Evolutionary conservation across 2,329 filamentous ascomycete genomes (phyloP), one percentile per base, ranked within the genome.

Genomic region (Canariomyces notabilis): DNA sequence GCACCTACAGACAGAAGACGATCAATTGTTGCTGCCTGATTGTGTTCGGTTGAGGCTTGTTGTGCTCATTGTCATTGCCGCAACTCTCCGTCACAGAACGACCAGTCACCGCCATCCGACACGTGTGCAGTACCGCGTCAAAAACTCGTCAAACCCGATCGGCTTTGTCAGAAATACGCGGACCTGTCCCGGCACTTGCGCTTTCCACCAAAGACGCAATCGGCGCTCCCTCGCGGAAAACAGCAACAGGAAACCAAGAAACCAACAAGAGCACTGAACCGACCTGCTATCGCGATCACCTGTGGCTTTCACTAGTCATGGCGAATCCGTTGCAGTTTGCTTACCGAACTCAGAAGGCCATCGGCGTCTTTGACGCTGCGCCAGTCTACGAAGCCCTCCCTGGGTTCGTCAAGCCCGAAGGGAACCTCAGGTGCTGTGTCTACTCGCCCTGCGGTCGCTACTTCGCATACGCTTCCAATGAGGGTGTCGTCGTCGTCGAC

Each of bases 381-480:
- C 93, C 93, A 52, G 80, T 85, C 64, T 98, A 98, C 72, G 80
- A 87, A 68, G 73, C 84, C 64, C 78, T 97, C 63, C 73, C 87
- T 63, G 91, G 86, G 61, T 96, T 97, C 68, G 67, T 67, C 61
- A 89, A 85, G 71, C 90, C 91, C 52, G 87, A 95, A 76, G 91
- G 90, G 65, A 95, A 91, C 72, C 80, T 95, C 63, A 86, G 93
- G 68, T 97, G 89, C 74, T 94, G 87, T 76, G 82, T 82, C 62
- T 98, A 98, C 75, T 97, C 93, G 54, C 87, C 89, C 49, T 95
- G 93, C 69, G 91, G 93, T 66, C 87, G 87, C 64, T 98, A 90
- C 75, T 94, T 96, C 70, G 90, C 89, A 54, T 98, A 88, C 85
- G 90, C 91, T 57, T 87, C 88, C 53, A 85, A 83, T 54, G 89